A percentile compares a stretch with the other conserved stretches of the same genome.
Evolutionary conservation across 2,329 filamentous ascomycete genomes (phyloP).

Genomic region (Beauveria sp.): DNA sequence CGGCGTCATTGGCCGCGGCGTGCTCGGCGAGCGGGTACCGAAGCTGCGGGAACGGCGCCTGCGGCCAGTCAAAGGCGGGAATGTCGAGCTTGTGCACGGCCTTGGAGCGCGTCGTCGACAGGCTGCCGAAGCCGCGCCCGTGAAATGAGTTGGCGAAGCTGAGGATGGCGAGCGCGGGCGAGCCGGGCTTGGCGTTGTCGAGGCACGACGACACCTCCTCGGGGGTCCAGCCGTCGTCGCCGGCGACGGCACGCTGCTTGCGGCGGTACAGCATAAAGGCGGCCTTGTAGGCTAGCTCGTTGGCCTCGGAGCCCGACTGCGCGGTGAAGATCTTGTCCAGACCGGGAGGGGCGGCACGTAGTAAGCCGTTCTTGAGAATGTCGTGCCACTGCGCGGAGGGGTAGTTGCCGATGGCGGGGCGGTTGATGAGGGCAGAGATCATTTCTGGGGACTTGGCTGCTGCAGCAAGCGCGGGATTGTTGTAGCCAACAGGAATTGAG

Average conservation of each 20-base stretch:
- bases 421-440: slow-evolving; percentile 66
- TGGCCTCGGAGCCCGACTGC: slow-evolving; percentile 72
- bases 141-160: slow-evolving; percentile 75
- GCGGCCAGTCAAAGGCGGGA: slow-evolving; percentile 81
- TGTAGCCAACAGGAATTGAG: slow-evolving; percentile 78
- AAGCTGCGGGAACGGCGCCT: slow-evolving; percentile 69
- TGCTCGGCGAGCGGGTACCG: slow-evolving; percentile 71
- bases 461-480: slow-evolving; percentile 60
- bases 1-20: slow-evolving; percentile 59
- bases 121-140: slow-evolving; percentile 69
- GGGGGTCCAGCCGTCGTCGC: slow-evolving; percentile 61
- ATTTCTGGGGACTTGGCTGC: slow-evolving; percentile 64
- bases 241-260: slow-evolving; percentile 59
- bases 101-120: slow-evolving; percentile 75
- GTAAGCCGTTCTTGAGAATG: slow-evolving; percentile 62
- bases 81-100: slow-evolving; percentile 83
- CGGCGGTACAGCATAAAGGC: slow-evolving; percentile 77
- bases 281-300: slow-evolving; percentile 80
- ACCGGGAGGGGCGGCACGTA: slow-evolving; percentile 66
- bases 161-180: slow-evolving; percentile 67
- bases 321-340: slow-evolving; percentile 75
- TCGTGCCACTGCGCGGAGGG: slow-evolving; percentile 67
- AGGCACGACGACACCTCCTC: slow-evolving; percentile 63
- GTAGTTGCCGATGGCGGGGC: slow-evolving; percentile 75
- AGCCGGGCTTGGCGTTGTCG: slow-evolving; percentile 65